Evolutionary conservation across 2,329 filamentous ascomycete genomes (phyloP).

Genomic region (Emmonsiellopsis sp.): DNA sequence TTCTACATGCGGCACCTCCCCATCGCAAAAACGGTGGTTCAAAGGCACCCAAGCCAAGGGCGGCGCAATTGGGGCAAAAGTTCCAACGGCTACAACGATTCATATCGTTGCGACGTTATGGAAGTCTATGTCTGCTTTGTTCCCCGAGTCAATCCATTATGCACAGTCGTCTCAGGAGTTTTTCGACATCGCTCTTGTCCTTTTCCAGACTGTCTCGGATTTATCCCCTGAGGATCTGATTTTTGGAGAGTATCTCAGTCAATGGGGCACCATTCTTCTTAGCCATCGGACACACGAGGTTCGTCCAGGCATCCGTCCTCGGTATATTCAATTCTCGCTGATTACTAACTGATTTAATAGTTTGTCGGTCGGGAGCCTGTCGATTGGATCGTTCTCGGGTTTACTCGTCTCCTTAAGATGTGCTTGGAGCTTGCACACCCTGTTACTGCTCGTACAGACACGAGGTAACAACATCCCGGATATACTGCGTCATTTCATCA

Average conservation of each 20-base stretch:
- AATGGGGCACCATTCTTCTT: constrained; percentile 37
- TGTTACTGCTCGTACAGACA: constrained; percentile 24
- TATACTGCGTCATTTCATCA: neutral
- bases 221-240: constrained; percentile 28
- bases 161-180: constrained; percentile 36
- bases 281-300: constrained; percentile 37
- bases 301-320: constrained; percentile 2
- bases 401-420: constrained; percentile 34
- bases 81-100: constrained; percentile 23
- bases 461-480: constrained; percentile 21
- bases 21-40: constrained; percentile 20
- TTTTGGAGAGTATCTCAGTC: constrained; percentile 30
- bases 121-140: constrained; percentile 32
- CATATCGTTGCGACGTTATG: constrained; percentile 38
- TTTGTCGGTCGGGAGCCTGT: constrained; percentile 39
- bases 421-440: constrained; percentile 32
- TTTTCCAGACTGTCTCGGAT: constrained; percentile 35
- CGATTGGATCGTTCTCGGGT: constrained; percentile 36
- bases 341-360: constrained; percentile 19
- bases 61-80: constrained; percentile 1
- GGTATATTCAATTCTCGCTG: neutral
- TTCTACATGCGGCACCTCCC: constrained; percentile 26
- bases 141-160: constrained; percentile 30
- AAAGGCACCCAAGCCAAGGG: constrained; percentile 8
- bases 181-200: constrained; percentile 34